Conservation (phyloP, 495 filamentous ascomycete genomes). For the Penicillium robsamsonii region DNA sequence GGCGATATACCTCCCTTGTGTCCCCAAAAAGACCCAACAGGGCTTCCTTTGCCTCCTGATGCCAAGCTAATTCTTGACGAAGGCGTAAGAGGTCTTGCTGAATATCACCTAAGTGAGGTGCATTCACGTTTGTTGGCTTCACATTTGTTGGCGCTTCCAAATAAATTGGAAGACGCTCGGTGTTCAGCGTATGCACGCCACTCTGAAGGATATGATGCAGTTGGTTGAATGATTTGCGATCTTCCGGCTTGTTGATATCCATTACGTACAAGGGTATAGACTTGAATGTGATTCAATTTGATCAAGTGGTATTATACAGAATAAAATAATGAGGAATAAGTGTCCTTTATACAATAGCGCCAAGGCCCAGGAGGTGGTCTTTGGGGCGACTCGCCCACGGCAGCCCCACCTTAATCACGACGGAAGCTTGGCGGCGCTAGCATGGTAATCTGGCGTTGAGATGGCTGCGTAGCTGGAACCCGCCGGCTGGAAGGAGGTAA, state of each 20-base stretch:
- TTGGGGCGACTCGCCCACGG: conserved; percentile 4
- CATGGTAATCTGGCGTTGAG: background rate
- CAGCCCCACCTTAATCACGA: background rate
- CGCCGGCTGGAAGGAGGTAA: background rate
- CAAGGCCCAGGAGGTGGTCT: background rate
- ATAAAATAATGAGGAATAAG: background rate
- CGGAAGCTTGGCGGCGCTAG: background rate
- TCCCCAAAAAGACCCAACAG: conserved; percentile 12
- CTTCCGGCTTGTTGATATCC: background rate
- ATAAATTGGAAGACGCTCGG: conserved; percentile 13
- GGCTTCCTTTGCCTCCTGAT: conserved; percentile 13
- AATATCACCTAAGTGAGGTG: conserved; percentile 9
- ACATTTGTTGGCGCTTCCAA: conserved; percentile 9
- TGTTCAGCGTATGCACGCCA: conserved; percentile 14
- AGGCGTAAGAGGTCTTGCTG: conserved; percentile 13
- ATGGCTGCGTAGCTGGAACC: background rate
- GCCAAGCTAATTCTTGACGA: conserved; percentile 12
- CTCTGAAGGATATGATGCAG: conserved; percentile 14
- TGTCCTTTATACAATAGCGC: background rate
- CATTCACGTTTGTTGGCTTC: conserved; percentile 2
- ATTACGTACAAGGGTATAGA: background rate
- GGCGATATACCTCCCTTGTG: conserved; percentile 10
- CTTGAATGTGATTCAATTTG: background rate
- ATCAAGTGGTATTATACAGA: background rate
- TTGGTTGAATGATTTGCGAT: conserved; percentile 3